Conservation (phyloP, 768 basidiomycete genomes). For the Jaapia argillacea region DNA sequence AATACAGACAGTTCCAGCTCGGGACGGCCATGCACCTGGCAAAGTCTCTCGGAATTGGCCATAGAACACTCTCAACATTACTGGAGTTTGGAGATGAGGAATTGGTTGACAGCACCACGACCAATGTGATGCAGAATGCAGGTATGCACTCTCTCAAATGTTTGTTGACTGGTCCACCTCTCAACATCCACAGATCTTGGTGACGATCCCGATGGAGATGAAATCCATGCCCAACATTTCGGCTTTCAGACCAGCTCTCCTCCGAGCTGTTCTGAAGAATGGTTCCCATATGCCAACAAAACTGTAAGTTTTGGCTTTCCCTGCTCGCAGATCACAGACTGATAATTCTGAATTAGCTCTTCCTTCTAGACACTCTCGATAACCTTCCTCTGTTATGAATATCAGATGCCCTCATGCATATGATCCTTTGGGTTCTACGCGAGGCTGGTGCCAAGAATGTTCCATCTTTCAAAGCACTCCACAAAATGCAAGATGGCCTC, state of each 20-base stretch:
- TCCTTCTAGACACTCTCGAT: slow-evolving; percentile 13
- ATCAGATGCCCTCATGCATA: slow-evolving; percentile 8
- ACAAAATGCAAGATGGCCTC: slow-evolving; percentile 1
- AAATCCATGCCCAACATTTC: neutral
- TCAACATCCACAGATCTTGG: neutral
- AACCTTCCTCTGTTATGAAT: slow-evolving; percentile 14
- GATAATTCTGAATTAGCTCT: slow-evolving; percentile 6
- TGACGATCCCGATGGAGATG: neutral
- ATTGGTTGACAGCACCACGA: neutral
- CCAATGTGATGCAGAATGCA: neutral
- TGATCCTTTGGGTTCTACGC: slow-evolving; percentile 11
- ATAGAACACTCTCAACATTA: too few relatives aligned
- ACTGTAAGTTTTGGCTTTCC: neutral
- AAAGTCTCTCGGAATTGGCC: neutral
- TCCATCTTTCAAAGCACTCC: slow-evolving; percentile 10
- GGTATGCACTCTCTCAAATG: neutral
- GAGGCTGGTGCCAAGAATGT: slow-evolving; percentile 13
- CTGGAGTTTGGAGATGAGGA: neutral
- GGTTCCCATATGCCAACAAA: neutral
- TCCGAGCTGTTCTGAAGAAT: neutral
- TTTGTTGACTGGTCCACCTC: neutral
- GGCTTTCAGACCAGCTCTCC: neutral
- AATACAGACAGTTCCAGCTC: neutral
- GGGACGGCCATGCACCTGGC: neutral
- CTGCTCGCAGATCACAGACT: neutral